Evolutionary conservation across 345 rosid species (phyloP).

Genomic region (Brassica juncea): DNA sequence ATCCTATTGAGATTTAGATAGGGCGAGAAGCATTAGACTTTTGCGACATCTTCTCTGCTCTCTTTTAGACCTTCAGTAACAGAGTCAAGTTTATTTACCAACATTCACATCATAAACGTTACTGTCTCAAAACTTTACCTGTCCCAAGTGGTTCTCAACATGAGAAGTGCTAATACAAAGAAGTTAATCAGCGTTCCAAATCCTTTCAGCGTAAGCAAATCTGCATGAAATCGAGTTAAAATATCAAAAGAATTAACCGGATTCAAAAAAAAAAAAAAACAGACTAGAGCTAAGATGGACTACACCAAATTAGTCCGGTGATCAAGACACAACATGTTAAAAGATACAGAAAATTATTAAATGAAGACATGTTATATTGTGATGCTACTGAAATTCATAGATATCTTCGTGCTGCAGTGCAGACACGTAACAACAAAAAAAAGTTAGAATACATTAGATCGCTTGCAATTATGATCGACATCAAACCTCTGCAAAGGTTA

Average conservation of each 20-base stretch:
- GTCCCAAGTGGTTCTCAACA: neutral
- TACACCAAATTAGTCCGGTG: neutral
- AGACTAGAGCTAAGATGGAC: neutral
- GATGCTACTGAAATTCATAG: neutral
- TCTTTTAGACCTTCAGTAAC: neutral
- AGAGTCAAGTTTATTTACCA: neutral
- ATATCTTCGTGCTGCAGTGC: neutral
- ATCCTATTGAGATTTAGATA: neutral
- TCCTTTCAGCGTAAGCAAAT: no score
- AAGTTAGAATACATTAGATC: neutral
- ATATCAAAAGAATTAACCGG: neutral
- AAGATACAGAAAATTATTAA: neutral
- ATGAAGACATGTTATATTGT: neutral
- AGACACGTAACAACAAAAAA: neutral
- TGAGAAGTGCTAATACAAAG: neutral
- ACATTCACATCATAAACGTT: neutral
- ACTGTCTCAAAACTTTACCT: neutral
- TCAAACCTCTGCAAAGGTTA: neutral
- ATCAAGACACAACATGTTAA: neutral
- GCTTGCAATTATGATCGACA: neutral
- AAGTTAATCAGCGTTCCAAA: no score
- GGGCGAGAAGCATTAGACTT: conserved; percentile 10
- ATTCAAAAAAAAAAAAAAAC: neutral
- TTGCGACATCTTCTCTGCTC: neutral
- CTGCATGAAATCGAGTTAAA: neutral